Evolutionary conservation across 148 eudicot species (phyloP), one percentile per base, ranked within the genome.

Genomic region (Simmondsia chinensis): DNA sequence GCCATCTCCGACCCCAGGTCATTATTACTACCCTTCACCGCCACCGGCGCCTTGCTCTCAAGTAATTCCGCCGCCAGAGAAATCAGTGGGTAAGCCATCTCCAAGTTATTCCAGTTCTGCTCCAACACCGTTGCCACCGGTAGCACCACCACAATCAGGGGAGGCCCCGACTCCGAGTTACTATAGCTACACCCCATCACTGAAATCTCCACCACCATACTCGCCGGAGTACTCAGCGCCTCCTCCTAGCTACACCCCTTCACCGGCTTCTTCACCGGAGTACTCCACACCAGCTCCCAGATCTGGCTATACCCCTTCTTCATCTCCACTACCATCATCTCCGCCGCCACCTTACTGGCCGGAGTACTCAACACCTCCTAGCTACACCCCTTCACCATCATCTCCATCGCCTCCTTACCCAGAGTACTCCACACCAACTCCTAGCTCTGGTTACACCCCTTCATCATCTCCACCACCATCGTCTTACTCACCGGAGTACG

Each of bases 1-100:
- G 14, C 54, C 76, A 18, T 57, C 77, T 9, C 71, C 74, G 18
- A n/a, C 66, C 0, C 19, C 35, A 1, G 29, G 43, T 2, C 61
- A 38, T 22, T 21, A n/a, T n/a, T n/a, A n/a, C n/a, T n/a, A n/a
- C n/a, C n/a, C 14, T 16, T 19, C 23, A 9, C 62, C 73, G 14
- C 69, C 68, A n/a, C n/a, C n/a, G n/a, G n/a, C n/a, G n/a, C n/a
- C n/a, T n/a, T n/a, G n/a, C n/a, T n/a, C n/a, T n/a, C n/a, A n/a
- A n/a, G n/a, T n/a, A n/a, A n/a, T n/a, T 4, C 67, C 76, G 14
- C 59, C 71, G 7, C 57, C 57, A 8, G 20, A 17, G 9, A 26
- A 8, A 11, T 8, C n/a, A n/a, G n/a, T n/a, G n/a, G n/a, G 28
- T 17, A 3, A 4, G 5, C 13, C 50, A 2, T 12, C 26, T 13